Percentiles rank a stretch among this genome's conserved stretches.
Conservation (phyloP, 805 yeast genomes). For the Peterozyma toletana region DNA sequence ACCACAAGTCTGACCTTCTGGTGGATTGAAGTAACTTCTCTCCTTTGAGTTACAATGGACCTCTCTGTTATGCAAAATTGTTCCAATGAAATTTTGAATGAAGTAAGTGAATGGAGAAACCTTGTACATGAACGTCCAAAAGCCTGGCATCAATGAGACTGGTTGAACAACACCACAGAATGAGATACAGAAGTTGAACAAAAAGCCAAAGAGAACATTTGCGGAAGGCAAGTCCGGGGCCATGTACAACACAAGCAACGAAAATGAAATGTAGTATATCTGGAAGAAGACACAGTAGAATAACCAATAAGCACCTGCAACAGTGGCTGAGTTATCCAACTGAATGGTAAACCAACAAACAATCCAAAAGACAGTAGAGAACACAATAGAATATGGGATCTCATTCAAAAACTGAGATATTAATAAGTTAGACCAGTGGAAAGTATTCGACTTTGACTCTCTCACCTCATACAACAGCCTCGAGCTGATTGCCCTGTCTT, state of each 20-base stretch:
- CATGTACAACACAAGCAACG: conserved; percentile 45
- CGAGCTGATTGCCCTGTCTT: conserved; percentile 47
- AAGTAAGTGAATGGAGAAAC: conserved; percentile 68
- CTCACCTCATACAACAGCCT: conserved; percentile 65
- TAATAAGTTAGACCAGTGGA: conserved; percentile 60
- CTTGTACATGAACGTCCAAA: conserved; percentile 82
- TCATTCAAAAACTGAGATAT: conserved; percentile 49
- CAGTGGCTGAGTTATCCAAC: conserved; percentile 33
- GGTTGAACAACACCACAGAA: conserved; percentile 71
- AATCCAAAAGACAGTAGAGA: conserved; percentile 39
- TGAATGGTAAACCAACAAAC: conserved; percentile 29
- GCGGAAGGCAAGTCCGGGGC: conserved; percentile 66
- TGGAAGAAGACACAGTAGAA: conserved; percentile 42
- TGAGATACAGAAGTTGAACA: conserved; percentile 49
- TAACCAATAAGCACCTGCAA: conserved; percentile 42
- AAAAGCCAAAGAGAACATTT: conserved; percentile 47
- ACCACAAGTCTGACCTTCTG: conserved; percentile 48
- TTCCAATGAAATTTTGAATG: conserved; percentile 45
- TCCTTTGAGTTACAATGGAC: conserved; percentile 47
- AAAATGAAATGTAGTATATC: conserved; percentile 42
- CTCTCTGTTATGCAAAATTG: conserved; percentile 39
- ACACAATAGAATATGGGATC: conserved; percentile 47
- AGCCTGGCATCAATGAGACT: conserved; percentile 55
- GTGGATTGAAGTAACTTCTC: conserved; percentile 43
- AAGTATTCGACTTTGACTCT: conserved; percentile 65